Conservation (phyloP, 148 eudicot genomes). For the Rhododendron williamsianum region DNA sequence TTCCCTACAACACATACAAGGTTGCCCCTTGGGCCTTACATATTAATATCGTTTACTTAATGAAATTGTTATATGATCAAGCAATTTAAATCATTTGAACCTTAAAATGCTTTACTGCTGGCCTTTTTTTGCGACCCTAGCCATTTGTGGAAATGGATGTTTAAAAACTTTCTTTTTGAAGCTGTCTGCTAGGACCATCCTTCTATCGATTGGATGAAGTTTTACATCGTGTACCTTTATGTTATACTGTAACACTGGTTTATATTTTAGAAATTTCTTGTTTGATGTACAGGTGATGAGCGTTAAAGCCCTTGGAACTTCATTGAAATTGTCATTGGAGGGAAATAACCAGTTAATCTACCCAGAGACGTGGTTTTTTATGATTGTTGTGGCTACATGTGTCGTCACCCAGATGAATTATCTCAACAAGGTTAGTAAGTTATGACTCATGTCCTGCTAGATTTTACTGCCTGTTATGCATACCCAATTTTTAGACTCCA, state of each 20-base stretch:
- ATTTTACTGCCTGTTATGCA: not conserved
- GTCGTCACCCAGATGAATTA: conserved; percentile 65
- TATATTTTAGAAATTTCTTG: not conserved
- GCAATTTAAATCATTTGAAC: not conserved
- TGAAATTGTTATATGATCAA: not conserved
- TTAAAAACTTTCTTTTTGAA: not conserved
- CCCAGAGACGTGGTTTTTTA: conserved; percentile 65
- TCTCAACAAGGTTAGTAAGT: conserved; percentile 62
- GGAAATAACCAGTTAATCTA: conserved; percentile 61
- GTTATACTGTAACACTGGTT: not conserved
- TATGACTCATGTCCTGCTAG: not conserved
- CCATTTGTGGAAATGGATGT: not conserved
- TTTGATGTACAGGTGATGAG: conserved; percentile 57
- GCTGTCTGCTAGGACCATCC: not conserved
- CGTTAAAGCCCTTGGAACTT: conserved; percentile 69
- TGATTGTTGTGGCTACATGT: conserved; percentile 45
- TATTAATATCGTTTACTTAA: not conserved
- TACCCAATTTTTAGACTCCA: not conserved
- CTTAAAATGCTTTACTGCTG: not conserved
- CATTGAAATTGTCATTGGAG: conserved; percentile 57
- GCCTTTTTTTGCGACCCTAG: not conserved
- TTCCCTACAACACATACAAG: not conserved
- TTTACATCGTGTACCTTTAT: not conserved
- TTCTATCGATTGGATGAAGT: not conserved
- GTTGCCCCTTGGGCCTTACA: not conserved